These are phyloP conservation scores for Puccinia polysora DNA, from an alignment of 1,284 basidiomycete species.

Conservation along the genomic window DNA sequence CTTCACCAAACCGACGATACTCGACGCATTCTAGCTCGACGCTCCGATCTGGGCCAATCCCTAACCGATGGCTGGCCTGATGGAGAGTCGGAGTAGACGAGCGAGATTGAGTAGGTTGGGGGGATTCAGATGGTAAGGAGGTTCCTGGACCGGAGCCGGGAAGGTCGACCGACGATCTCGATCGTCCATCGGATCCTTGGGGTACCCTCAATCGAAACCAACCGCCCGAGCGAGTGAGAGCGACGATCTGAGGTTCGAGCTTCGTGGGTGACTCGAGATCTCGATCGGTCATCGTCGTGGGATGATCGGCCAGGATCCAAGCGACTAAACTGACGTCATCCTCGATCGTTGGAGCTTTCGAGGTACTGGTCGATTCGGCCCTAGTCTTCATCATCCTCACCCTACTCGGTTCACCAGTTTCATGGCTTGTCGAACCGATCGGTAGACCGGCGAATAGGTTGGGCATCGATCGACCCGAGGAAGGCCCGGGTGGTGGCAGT, in stretches of 20 bases:
- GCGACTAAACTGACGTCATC: slow-evolving; percentile 48
- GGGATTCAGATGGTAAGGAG: too few species aligned
- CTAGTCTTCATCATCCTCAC: background rate
- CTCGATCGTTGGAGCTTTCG: slow-evolving; percentile 47
- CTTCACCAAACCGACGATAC: slow-evolving; percentile 26
- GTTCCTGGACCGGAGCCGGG: too few species aligned
- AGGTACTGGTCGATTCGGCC: background rate
- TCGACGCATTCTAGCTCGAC: slow-evolving; percentile 29
- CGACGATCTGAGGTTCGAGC: slow-evolving; percentile 40
- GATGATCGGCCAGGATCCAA: slow-evolving; percentile 45
- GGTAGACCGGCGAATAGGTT: slow-evolving; percentile 49
- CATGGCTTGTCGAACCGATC: slow-evolving; percentile 37
- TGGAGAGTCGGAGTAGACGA: too few species aligned
- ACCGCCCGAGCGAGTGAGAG: slow-evolving; percentile 38
- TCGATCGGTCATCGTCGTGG: background rate
- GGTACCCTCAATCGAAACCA: slow-evolving; percentile 37
- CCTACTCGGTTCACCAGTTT: background rate
- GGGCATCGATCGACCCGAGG: slow-evolving; percentile 50
- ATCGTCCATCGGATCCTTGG: too few species aligned
- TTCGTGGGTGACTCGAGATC: background rate
- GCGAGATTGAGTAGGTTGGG: too few species aligned
- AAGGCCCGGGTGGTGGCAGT: slow-evolving; percentile 62
- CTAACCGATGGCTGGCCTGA: background rate
- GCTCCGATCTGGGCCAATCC: background rate
- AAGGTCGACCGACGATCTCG: too few species aligned